Evolutionary conservation across 2,329 filamentous ascomycete species (phyloP).

Genomic region (Graphilbum ipis-grandicollis): DNA sequence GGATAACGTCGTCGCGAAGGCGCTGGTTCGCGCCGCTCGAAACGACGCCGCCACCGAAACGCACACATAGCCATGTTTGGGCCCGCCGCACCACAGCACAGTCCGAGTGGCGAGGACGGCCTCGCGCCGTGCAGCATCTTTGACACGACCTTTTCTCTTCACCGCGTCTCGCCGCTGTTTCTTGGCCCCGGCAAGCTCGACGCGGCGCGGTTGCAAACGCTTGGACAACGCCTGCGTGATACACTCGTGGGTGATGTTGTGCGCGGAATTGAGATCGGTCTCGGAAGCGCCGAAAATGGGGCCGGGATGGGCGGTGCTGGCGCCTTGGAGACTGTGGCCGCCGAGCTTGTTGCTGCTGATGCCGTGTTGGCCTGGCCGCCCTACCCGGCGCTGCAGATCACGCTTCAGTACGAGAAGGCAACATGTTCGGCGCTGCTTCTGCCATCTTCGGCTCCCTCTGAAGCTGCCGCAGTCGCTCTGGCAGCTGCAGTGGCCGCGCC

Average conservation of each 20-base stretch:
- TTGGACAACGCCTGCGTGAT: conserved; percentile 33
- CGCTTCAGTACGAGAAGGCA: conserved; percentile 34
- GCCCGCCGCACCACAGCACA: no score
- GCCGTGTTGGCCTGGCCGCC: conserved; percentile 10
- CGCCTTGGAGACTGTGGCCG: conserved; percentile 26
- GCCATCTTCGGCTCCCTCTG: conserved; percentile 21
- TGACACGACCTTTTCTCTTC: conserved; percentile 40
- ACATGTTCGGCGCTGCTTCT: conserved; percentile 32
- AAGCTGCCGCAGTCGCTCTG: conserved; percentile 37
- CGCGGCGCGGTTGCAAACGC: conserved; percentile 19
- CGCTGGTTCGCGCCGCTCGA: no score
- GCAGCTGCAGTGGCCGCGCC: conserved; percentile 17
- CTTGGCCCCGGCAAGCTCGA: conserved; percentile 23
- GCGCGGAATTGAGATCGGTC: conserved; percentile 38
- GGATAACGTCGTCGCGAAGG: no score
- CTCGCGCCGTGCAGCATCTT: conserved; percentile 23
- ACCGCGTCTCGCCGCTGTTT: conserved; percentile 36
- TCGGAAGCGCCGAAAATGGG: conserved; percentile 17
- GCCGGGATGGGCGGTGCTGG: conserved; percentile 21
- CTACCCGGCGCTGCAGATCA: conserved; percentile 22
- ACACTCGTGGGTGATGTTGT: conserved; percentile 39
- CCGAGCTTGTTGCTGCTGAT: conserved; percentile 25
- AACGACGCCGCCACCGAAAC: no score
- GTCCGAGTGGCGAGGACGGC: background rate
- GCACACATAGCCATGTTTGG: background rate